Evolutionary conservation across 371 early-diverging fungal genomes (phyloP).

Genomic region (Rhizopus sp.): DNA sequence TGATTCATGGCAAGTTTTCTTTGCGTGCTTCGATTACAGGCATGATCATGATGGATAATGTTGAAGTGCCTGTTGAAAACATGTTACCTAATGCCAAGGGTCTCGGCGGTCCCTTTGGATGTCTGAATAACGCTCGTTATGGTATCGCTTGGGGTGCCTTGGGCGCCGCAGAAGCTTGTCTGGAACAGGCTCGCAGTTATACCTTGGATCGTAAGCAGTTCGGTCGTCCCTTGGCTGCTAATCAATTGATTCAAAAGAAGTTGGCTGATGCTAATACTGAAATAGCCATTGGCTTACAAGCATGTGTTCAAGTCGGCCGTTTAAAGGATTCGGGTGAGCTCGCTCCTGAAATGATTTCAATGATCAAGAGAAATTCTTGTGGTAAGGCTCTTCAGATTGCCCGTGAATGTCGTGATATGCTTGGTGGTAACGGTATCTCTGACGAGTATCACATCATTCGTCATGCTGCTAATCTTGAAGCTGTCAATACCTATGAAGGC

Average conservation of each 20-base stretch:
- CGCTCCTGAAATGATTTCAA: constrained; percentile 95
- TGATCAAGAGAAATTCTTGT: constrained; percentile 97
- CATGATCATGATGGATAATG: constrained; percentile 98
- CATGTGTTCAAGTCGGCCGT: constrained; percentile 91
- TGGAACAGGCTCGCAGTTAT: constrained; percentile 89
- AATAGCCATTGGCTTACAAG: constrained; percentile 90
- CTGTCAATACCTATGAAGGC: constrained; percentile 97
- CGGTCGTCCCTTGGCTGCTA: constrained; percentile 91
- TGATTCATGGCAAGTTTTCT: constrained; percentile 95
- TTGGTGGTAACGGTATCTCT: constrained; percentile 94
- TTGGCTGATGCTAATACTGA: constrained; percentile 95
- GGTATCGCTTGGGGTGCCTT: constrained; percentile 98
- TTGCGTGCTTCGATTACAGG: constrained; percentile 95
- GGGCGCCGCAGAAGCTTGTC: constrained; percentile 95
- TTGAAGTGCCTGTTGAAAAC: constrained; percentile 89
- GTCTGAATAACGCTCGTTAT: constrained; percentile 96
- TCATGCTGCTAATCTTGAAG: constrained; percentile 94
- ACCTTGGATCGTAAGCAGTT: constrained; percentile 90
- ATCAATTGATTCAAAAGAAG: constrained; percentile 97
- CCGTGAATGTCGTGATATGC: constrained; percentile 84
- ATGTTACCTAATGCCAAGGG: constrained; percentile 89
- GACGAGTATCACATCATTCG: constrained; percentile 98
- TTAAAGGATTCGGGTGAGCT: constrained; percentile 88
- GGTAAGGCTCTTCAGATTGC: constrained; percentile 95
- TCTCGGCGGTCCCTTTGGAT: constrained; percentile 96